Evolutionary conservation across 208 protist genomes (phyloP).

Genomic region (Kentomonas sorsogonicus): DNA sequence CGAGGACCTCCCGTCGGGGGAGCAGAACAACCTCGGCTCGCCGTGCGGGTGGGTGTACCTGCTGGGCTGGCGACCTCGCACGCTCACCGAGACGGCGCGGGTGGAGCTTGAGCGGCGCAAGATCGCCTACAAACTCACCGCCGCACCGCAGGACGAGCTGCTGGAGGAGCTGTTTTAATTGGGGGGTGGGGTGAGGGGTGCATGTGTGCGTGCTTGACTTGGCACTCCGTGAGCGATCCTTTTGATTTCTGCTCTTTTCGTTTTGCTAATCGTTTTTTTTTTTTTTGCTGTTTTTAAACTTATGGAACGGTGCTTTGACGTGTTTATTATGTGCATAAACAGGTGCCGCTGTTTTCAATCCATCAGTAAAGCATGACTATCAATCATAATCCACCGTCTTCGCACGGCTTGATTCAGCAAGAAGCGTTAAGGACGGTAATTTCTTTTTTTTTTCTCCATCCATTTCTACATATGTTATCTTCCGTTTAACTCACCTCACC

Average conservation of each 20-base stretch:
- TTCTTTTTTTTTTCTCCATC: slow-evolving; percentile 4
- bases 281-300: slow-evolving; percentile 15
- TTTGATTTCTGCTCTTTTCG: no score
- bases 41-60: slow-evolving; percentile 40
- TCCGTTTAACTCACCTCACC: no score
- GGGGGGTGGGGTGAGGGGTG: not conserved
- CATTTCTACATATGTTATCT: no score
- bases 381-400: no score
- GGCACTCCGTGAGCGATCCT: no score
- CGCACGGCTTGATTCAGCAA: no score
- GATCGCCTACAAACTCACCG: slow-evolving; percentile 18
- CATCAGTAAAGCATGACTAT: no score
- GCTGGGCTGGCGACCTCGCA: slow-evolving; percentile 17
- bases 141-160: slow-evolving; percentile 24
- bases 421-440: no score
- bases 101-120: slow-evolving; percentile 25
- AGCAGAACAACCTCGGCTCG: slow-evolving; percentile 36
- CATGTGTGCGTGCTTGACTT: not conserved
- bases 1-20: slow-evolving; percentile 25
- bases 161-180: slow-evolving; percentile 51
- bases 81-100: slow-evolving; percentile 25
- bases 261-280: no score
- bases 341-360: no score
- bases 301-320: slow-evolving; percentile 11
- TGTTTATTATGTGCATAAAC: no score